Conservation (phyloP, 148 eudicot species). For the Limonium bicolor region DNA sequence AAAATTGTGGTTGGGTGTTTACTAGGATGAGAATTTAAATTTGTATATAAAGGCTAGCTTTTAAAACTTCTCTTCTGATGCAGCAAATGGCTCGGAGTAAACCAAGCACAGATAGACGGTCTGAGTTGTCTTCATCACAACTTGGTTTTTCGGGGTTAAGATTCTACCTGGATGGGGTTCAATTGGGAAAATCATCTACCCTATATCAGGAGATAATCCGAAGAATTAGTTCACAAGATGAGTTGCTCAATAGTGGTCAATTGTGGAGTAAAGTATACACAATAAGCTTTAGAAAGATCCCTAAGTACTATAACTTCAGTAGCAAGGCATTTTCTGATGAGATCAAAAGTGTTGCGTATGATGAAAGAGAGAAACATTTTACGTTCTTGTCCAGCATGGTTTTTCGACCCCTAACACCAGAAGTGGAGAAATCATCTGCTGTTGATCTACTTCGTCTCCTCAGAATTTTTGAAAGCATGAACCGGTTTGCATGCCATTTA, state of each 20-base stretch:
- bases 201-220: conserved; percentile 68
- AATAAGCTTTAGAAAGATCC: conserved; percentile 45
- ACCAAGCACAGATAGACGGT: conserved; percentile 8
- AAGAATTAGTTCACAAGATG: conserved; percentile 23
- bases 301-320: no score
- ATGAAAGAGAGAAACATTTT: conserved; percentile 20
- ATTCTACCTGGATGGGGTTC: conserved; percentile 55
- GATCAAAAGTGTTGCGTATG: conserved; percentile 7
- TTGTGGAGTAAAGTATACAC: conserved; percentile 53
- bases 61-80: neutral
- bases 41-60: no score
- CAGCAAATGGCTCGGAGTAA: conserved; percentile 15
- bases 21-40: no score
- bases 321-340: neutral
- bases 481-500: conserved; percentile 50
- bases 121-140: conserved; percentile 19
- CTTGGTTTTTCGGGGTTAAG: conserved; percentile 35
- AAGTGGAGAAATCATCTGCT: conserved; percentile 31
- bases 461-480: conserved; percentile 60
- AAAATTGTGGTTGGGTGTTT: no score
- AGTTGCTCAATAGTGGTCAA: conserved; percentile 16
- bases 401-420: conserved; percentile 25
- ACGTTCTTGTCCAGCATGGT: conserved; percentile 27
- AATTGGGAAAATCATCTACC: conserved; percentile 29
- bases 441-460: conserved; percentile 53